Evolutionary conservation across 768 basidiomycete species (phyloP).

Genomic region (Clitopilus hobsonii): DNA sequence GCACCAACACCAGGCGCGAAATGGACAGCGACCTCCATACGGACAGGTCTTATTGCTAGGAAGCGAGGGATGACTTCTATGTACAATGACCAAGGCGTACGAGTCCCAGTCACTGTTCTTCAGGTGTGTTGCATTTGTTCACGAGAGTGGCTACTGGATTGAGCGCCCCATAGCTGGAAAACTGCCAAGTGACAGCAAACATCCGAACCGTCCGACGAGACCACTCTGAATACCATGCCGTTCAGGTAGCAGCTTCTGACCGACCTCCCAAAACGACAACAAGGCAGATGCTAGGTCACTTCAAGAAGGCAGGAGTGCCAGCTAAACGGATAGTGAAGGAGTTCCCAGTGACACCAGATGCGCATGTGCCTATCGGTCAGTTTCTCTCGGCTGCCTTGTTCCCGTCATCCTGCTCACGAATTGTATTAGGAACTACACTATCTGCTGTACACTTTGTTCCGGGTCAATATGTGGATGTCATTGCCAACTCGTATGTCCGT

Average conservation of each 20-base stretch:
- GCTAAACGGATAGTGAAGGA: conserved; percentile 86
- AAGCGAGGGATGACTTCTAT: conserved; percentile 95
- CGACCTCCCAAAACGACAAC: conserved; percentile 67
- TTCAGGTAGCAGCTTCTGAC: conserved; percentile 88
- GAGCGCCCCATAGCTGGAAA: conserved; percentile 55
- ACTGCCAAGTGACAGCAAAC: conserved; percentile 86
- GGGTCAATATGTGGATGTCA: conserved; percentile 91
- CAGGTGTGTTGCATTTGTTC: conserved; percentile 53
- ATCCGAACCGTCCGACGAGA: conserved; percentile 59
- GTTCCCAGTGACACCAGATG: conserved; percentile 85
- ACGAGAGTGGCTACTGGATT: conserved; percentile 7
- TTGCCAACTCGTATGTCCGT: conserved; percentile 77
- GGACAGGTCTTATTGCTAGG: conserved; percentile 89
- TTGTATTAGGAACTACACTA: conserved; percentile 68
- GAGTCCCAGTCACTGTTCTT: conserved; percentile 89
- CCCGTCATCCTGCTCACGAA: not conserved
- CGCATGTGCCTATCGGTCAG: conserved; percentile 85
- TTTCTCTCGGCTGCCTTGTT: not conserved
- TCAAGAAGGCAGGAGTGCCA: conserved; percentile 72
- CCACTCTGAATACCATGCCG: conserved; percentile 79
- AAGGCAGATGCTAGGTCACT: conserved; percentile 84
- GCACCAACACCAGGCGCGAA: conserved; percentile 34
- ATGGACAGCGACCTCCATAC: conserved; percentile 83
- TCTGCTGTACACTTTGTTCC: conserved; percentile 96
- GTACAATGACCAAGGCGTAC: conserved; percentile 87